Base-by-base conservation (phyloP, 257 asterid genomes). In the Schizonepeta tenuifolia region DNA sequence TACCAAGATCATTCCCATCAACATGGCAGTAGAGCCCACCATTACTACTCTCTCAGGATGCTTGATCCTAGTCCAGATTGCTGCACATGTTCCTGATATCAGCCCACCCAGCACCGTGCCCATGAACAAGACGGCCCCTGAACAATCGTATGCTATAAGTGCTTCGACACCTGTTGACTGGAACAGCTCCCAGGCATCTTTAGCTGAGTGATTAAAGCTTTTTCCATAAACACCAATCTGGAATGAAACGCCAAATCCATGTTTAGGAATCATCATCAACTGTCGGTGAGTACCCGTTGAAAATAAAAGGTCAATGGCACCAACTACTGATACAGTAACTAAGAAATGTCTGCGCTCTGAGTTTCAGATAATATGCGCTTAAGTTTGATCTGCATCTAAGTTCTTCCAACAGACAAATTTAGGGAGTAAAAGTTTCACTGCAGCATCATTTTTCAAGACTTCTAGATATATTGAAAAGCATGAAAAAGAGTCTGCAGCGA, bases 1-100 rank as follows among this genome's bases (percentile, higher is more conserved):
- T 83, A 94, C 99, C 96, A 95, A 68, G 84, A 95, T 91, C 99
- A 92, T 95, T 67, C 99, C 99, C 93, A 95, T 86, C 75, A 95
- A 82, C 97, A 92, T 86, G 76, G 97, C 87, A 7, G 97, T 92
- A 18, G 95, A 90, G 22, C 98, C 98, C 50, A 92, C 99, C 98
- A 95, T 90, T 65, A 86, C 81, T 65, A 88, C 90, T 60, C 90
- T 65, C 59, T 90, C 89, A 1, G 98, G 89, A 81, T 89, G 92
- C 65, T 82, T 88, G 58, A 90, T 73, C 89, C 84, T 82, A 8
- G 96, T 76, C 98, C 96, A 90, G 80, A 82, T 66, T 49, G 93
- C 92, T 4, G 96, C 92, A 78, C 96, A 86, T 26, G 98, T 92
- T 63, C 98, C 97, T 5, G 93, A 82, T 28, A 91, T 64, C 61